phyloP scores from a whole-genome alignment of 306 rosid species.

The Castanospermum australe region DNA sequence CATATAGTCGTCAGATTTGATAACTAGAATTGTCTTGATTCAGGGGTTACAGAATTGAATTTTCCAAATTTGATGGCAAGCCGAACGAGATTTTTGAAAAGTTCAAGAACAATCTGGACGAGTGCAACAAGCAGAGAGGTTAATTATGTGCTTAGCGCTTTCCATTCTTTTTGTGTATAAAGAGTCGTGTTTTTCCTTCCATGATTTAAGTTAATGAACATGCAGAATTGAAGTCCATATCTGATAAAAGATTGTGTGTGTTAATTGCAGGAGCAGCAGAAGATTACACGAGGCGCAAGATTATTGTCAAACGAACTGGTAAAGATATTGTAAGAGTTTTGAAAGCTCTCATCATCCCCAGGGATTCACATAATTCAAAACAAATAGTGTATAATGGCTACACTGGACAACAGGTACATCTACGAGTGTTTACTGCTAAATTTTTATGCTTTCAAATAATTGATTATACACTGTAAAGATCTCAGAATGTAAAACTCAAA shows the following conservation, averaged over 20 bases:
- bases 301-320: neutral
- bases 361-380: neutral
- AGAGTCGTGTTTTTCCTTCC: too few relatives aligned
- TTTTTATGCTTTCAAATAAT: too few relatives aligned
- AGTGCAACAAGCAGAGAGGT: slow-evolving; percentile 29
- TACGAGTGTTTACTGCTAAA: too few relatives aligned
- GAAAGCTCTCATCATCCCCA: slow-evolving; percentile 21
- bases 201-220: neutral
- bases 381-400: slow-evolving; percentile 4
- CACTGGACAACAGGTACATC: slow-evolving; percentile 23
- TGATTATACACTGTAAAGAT: too few relatives aligned
- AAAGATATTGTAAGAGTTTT: slow-evolving; percentile 33
- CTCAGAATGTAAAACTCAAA: too few relatives aligned
- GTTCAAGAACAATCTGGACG: too few relatives aligned
- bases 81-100: too few relatives aligned
- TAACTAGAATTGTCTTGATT: too few relatives aligned
- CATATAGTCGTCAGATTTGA: too few relatives aligned
- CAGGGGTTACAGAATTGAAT: too few relatives aligned
- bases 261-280: slow-evolving; percentile 5
- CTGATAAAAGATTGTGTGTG: neutral
- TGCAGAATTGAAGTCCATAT: neutral
- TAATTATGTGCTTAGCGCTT: neutral
- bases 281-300: slow-evolving; percentile 18
- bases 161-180: too few relatives aligned
- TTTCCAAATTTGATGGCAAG: too few relatives aligned